Conservation (phyloP, 768 basidiomycete genomes). For the Suillus subaureus region DNA sequence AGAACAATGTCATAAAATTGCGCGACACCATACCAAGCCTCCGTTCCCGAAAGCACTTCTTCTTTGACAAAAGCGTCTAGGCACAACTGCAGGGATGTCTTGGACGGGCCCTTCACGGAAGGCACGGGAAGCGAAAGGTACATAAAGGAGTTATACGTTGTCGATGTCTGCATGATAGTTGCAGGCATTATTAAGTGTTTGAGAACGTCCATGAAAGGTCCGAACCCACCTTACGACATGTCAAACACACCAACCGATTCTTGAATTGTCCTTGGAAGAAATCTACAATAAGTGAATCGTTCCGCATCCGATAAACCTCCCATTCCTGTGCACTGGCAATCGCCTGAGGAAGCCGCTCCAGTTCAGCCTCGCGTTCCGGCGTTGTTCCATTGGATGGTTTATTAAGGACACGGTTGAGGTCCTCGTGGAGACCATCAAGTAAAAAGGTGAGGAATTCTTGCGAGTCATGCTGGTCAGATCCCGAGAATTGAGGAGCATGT, state of each 20-base stretch:
- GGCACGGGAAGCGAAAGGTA: conserved; percentile 92
- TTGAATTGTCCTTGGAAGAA: conserved; percentile 98
- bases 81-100: conserved; percentile 76
- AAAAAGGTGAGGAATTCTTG: conserved; percentile 97
- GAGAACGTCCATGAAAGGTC: not conserved
- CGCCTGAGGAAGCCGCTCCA: conserved; percentile 84
- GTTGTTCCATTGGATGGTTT: conserved; percentile 67
- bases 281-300: conserved; percentile 94
- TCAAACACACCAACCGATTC: conserved; percentile 86
- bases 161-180: conserved; percentile 71
- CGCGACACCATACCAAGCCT: conserved; percentile 74
- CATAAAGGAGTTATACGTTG: conserved; percentile 96
- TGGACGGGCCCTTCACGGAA: conserved; percentile 51
- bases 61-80: conserved; percentile 89
- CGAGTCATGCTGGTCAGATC: conserved; percentile 93
- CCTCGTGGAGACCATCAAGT: conserved; percentile 90
- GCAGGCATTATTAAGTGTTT: conserved; percentile 17
- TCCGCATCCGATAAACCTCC: conserved; percentile 84
- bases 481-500: conserved; percentile 73
- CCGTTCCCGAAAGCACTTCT: conserved; percentile 88
- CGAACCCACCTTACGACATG: conserved; percentile 75
- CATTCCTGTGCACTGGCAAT: conserved; percentile 93
- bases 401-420: conserved; percentile 80
- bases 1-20: not conserved
- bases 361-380: conserved; percentile 82